Evolutionary conservation across 2,329 filamentous ascomycete genomes (phyloP).

Genomic region (Fusarium paranaense): DNA sequence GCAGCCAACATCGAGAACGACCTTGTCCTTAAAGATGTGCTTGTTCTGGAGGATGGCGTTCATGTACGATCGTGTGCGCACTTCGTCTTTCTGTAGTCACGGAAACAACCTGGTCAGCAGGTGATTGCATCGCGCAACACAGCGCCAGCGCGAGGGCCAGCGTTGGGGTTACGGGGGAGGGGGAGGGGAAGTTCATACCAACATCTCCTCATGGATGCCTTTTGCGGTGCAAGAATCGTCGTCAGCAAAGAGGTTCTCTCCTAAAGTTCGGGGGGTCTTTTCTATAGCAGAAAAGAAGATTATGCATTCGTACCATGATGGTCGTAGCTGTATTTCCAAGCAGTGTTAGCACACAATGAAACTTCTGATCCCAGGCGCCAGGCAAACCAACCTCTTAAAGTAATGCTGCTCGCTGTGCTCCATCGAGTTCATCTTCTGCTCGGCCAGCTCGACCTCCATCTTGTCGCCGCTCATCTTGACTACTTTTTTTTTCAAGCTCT

Average conservation of each 20-base stretch:
- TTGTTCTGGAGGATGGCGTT: conserved; percentile 97
- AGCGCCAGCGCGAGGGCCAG: conserved; percentile 8
- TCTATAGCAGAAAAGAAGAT: conserved; percentile 44
- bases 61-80: conserved; percentile 95
- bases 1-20: conserved; percentile 97
- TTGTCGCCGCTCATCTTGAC: conserved; percentile 61
- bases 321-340: conserved; percentile 78
- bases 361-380: background rate
- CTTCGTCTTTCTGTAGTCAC: conserved; percentile 87
- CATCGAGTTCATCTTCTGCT: conserved; percentile 76
- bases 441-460: conserved; percentile 70
- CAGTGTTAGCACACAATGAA: conserved; percentile 50
- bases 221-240: conserved; percentile 49
- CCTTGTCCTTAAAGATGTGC: conserved; percentile 85
- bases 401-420: conserved; percentile 98
- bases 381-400: conserved; percentile 84
- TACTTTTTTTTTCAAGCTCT: conserved; percentile 20
- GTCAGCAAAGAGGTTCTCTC: conserved; percentile 24
- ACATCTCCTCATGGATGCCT: conserved; percentile 98
- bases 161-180: conserved; percentile 16
- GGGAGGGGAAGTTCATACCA: conserved; percentile 71
- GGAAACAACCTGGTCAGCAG: conserved; percentile 33
- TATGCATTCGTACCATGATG: conserved; percentile 80
- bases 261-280: background rate
- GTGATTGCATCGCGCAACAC: conserved; percentile 20